These are phyloP conservation scores for Metschnikowia sp. DNA, from an alignment of 805 yeast genomes.

Conservation along the genomic window DNA sequence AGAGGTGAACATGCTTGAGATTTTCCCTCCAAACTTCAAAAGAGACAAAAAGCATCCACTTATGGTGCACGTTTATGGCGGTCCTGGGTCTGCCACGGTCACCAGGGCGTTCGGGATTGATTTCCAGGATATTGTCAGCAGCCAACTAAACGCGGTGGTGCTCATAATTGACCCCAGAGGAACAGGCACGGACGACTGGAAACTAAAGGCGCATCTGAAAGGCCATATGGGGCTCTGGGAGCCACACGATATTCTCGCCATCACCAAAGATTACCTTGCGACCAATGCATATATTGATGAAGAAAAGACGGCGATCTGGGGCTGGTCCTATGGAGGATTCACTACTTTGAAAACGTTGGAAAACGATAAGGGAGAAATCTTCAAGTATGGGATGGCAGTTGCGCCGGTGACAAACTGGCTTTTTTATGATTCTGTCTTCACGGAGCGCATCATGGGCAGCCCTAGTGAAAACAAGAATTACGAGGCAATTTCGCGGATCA, in stretches of 20 bases:
- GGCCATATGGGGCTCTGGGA: constrained; percentile 70
- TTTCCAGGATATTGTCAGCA: constrained; percentile 58
- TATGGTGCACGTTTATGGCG: constrained; percentile 70
- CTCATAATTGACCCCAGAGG: constrained; percentile 77
- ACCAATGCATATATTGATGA: constrained; percentile 47
- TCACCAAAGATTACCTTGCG: constrained; percentile 48
- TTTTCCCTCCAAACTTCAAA: constrained; percentile 56
- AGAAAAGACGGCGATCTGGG: constrained; percentile 69
- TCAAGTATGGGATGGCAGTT: constrained; percentile 75
- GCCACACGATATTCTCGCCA: constrained; percentile 60
- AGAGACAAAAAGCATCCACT: constrained; percentile 51
- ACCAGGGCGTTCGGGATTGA: constrained; percentile 45
- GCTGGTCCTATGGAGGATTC: constrained; percentile 88
- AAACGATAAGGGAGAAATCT: constrained; percentile 55
- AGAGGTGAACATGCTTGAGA: constrained; percentile 52
- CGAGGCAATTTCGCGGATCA: constrained; percentile 39
- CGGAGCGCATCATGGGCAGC: constrained; percentile 69
- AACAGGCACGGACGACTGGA: constrained; percentile 78
- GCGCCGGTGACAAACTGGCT: constrained; percentile 85
- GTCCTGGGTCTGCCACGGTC: constrained; percentile 72
- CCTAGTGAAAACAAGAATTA: constrained; percentile 51
- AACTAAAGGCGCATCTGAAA: constrained; percentile 52
- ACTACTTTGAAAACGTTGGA: constrained; percentile 72
- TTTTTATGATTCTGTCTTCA: constrained; percentile 72
- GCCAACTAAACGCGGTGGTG: constrained; percentile 57